Percentiles rank a stretch among this genome's conserved stretches.
phyloP scores from a whole-genome alignment of 31 red algal genomes.

The Odonthalia washingtoniensis region DNA sequence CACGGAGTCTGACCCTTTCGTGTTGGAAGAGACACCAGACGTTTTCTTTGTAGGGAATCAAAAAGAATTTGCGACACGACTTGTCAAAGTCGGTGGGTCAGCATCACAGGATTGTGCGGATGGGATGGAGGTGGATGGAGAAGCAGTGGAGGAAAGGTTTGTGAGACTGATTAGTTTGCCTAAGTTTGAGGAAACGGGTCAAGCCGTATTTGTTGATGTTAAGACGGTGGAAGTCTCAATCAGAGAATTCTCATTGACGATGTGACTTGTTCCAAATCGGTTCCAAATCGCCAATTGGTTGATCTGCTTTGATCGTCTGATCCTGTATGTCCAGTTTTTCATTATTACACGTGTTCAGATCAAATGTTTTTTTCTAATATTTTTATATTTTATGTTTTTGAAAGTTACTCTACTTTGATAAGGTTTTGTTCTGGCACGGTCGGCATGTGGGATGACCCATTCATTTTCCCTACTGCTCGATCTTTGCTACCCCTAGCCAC shows the following conservation, averaged over 20 bases:
- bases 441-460: too few species aligned
- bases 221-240: conserved; percentile 57
- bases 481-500: too few species aligned
- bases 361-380: too few species aligned
- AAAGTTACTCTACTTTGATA: too few species aligned
- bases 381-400: too few species aligned
- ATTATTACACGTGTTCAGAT: too few species aligned
- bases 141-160: neutral
- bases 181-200: conserved; percentile 68
- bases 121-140: conserved; percentile 49
- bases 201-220: conserved; percentile 78
- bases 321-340: too few species aligned
- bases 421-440: too few species aligned
- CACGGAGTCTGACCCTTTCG: conserved; percentile 79
- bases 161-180: conserved; percentile 71
- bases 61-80: conserved; percentile 64
- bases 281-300: too few species aligned
- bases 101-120: conserved; percentile 32
- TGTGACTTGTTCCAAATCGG: too few species aligned
- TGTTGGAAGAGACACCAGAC: conserved; percentile 76
- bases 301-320: too few species aligned
- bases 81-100: conserved; percentile 2
- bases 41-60: conserved; percentile 86
- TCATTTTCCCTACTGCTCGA: too few species aligned
- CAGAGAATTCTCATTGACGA: conserved; percentile 59